Evolutionary conservation across 257 asterid genomes (phyloP), one percentile per base, ranked within the genome.

Genomic region (Primulina huaijiensis): DNA sequence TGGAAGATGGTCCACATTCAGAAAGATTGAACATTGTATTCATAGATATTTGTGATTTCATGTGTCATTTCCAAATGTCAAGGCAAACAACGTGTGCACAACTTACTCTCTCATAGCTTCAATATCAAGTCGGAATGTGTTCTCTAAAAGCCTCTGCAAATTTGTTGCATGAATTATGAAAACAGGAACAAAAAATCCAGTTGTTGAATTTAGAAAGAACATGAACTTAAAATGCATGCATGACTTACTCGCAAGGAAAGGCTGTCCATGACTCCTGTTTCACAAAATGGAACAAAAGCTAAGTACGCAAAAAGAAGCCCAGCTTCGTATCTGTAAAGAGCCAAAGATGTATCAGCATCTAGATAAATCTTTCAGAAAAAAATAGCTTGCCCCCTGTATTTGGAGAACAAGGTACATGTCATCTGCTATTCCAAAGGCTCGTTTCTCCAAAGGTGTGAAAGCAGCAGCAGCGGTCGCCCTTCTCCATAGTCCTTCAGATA

Each of bases 371-470:
- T 61, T 59, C 31, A n/a, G 57, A 53, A 60, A 60, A 37, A 56
- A 37, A 61, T 58, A 70, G 38, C 60, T 25, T 11, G 9, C 31
- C 20, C 58, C 50, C 27, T 50, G 5, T 16, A 25, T 52, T 23
- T 17, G 31, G 37, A 72, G 12, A 59, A 43, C 33, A 72, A 34
- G 66, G 55, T 81, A 90, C 98, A 92, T 90, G 87, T 92, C 98
- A 85, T 92, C 98, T 60, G 98, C 97, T 60, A 92, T 85, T 78
- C 96, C 98, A 77, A 88, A 92, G 62, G 86, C 86, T 67, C 95
- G 82, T 81, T 84, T 92, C 72, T 92, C 95, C 85, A 92, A 56
- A 43, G 90, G 84, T 80, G 84, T 80, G 79, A 74, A 82, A 73
- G 93, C 98, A 68, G 95, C 98, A 56, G 95, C 91, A 67, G 80